Conservation (phyloP, 2,329 filamentous ascomycete species). For the Neospermospora avenae region DNA sequence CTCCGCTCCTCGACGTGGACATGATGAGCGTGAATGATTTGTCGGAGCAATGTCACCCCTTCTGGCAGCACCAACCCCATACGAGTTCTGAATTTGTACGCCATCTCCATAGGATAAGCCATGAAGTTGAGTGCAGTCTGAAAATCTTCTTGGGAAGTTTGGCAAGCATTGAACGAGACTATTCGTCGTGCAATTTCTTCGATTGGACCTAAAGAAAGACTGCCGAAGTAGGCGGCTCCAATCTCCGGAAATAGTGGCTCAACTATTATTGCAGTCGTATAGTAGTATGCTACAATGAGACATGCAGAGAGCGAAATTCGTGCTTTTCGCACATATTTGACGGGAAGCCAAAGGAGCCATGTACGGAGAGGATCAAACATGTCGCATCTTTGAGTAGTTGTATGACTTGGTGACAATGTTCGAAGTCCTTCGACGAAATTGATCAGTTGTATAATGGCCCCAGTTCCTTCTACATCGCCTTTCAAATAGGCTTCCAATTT, state of each 20-base stretch:
- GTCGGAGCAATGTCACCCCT: no score
- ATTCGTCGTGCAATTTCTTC: conserved; percentile 82
- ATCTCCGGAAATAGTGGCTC: conserved; percentile 91
- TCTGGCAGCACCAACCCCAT: conserved; percentile 64
- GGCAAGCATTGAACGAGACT: conserved; percentile 61
- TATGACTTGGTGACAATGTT: conserved; percentile 65
- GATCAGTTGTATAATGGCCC: conserved; percentile 65
- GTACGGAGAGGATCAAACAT: conserved; percentile 82
- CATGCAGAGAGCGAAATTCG: conserved; percentile 74
- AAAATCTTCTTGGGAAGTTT: conserved; percentile 52
- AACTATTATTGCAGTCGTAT: conserved; percentile 81
- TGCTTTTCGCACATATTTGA: conserved; percentile 74
- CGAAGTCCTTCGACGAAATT: conserved; percentile 70
- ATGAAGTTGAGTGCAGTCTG: conserved; percentile 65
- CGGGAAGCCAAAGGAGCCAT: conserved; percentile 95
- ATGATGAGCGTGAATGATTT: no score
- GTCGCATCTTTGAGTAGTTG: conserved; percentile 82
- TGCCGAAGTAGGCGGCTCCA: conserved; percentile 82
- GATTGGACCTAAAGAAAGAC: conserved; percentile 73
- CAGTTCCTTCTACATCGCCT: conserved; percentile 66
- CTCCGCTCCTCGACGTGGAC: no score
- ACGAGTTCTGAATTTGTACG: conserved; percentile 64
- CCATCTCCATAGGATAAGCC: conserved; percentile 68
- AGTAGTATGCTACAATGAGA: conserved; percentile 85
- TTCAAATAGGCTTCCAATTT: conserved; percentile 66